A percentile compares a stretch with the other conserved stretches of the same genome.
These are phyloP conservation scores for Arthrocladium fulminans DNA, from an alignment of 2,329 filamentous ascomycete genomes.

Conservation along the genomic window DNA sequence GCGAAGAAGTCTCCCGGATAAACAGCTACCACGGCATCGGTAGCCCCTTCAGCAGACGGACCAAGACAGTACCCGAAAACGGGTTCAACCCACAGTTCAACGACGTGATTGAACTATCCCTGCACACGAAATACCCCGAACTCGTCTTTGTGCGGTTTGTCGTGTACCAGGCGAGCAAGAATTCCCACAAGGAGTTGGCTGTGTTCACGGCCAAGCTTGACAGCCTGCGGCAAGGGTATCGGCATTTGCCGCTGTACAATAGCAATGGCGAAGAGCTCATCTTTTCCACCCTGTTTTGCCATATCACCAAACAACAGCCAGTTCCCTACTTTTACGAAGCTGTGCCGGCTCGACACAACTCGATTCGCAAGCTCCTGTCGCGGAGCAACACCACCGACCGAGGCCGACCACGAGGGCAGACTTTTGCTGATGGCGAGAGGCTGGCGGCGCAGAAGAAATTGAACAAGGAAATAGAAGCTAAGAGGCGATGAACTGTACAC, in stretches of 20 bases:
- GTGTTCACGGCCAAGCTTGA: constrained; percentile 88
- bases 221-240: constrained; percentile 84
- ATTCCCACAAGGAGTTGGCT: constrained; percentile 57
- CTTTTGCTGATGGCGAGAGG: constrained; percentile 14
- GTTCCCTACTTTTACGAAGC: constrained; percentile 31
- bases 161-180: constrained; percentile 73
- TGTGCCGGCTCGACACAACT: constrained; percentile 15
- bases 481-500: constrained; percentile 2
- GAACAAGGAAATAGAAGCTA: constrained; percentile 17
- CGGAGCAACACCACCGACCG: constrained; percentile 19
- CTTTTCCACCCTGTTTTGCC: constrained; percentile 90
- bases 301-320: constrained; percentile 54
- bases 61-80: constrained; percentile 73
- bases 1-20: constrained; percentile 54
- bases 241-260: constrained; percentile 83
- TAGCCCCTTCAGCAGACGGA: constrained; percentile 67
- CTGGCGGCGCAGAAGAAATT: constrained; percentile 9
- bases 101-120: constrained; percentile 65
- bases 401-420: constrained; percentile 16
- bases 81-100: constrained; percentile 90
- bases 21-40: constrained; percentile 59
- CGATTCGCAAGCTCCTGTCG: constrained; percentile 17
- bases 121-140: constrained; percentile 90
- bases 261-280: constrained; percentile 83
- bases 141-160: constrained; percentile 90